Base-by-base conservation (phyloP, 1,139 yeast species). In the Geotrichum restrictum region DNA sequence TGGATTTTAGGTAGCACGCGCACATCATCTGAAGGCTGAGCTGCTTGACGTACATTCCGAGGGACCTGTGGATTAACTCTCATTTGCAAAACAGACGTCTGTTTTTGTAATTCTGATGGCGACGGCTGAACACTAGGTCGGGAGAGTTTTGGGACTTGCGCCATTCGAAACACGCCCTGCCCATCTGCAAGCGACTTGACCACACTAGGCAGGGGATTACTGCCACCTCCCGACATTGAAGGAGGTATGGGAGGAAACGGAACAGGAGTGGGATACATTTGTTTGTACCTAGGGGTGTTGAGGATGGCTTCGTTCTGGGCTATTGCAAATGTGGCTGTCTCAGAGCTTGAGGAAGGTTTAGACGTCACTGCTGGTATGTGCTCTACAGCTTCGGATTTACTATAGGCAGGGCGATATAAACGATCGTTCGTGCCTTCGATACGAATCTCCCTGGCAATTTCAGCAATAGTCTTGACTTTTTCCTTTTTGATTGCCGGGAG, bases 381-480 rank as follows among this genome's bases (percentile, higher is more conserved):
- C 8, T 13, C 32, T 36, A 55, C 39, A 53, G 58, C 31, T 14
- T 40, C 18, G 49, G 38, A 18, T 3, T 32, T 29, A 32, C 21
- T 31, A 27, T 42, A 48, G 31, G 46, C 38, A 5, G 51, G 40
- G 11, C 46, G 33, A 14, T 34, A 34, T 13, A 39, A 27, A 16
- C 40, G 21, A 2, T 34, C 40, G 6, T 48, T 47, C 6, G n/a
- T 27, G 10, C 47, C 34, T 18, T 63, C 62, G 47, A 79, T 64
- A 54, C 76, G 73, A 48, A 77, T 77, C 62, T 78, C 81, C 59
- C 80, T 74, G 7, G 82, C 83, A 55, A 78, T 64, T 58, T 78
- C 82, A 0, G 82, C 82, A 51, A 78, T 78, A 0, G 81, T 75
- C 61, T 78, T 78, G 53, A 70, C 61, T 36, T 57, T 55, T 38